These are phyloP conservation scores for Parastagonospora nodorum DNA, from an alignment of 2,329 filamentous ascomycete genomes.

Conservation along the genomic window DNA sequence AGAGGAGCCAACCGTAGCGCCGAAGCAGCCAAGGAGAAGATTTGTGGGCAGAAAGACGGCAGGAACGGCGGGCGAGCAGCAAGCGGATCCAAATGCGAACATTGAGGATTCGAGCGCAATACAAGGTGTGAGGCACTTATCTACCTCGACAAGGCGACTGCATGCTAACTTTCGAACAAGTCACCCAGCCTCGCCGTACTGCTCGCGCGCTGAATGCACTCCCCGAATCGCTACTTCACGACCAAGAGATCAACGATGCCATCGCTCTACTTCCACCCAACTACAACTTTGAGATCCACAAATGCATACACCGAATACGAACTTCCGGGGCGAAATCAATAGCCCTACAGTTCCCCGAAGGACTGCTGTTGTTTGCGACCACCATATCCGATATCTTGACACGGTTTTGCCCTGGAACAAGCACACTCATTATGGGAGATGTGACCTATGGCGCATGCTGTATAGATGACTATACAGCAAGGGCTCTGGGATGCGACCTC, in stretches of 20 bases:
- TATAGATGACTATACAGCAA: slow-evolving; percentile 96
- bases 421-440: slow-evolving; percentile 98
- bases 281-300: slow-evolving; percentile 98
- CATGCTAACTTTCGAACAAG: slow-evolving; percentile 51
- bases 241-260: slow-evolving; percentile 83
- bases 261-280: slow-evolving; percentile 88
- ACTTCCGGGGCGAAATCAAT: slow-evolving; percentile 78
- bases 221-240: slow-evolving; percentile 81
- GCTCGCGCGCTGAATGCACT: slow-evolving; percentile 89
- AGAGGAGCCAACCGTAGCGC: slow-evolving; percentile 53
- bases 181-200: slow-evolving; percentile 71
- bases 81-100: slow-evolving; percentile 47
- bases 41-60: slow-evolving; percentile 84
- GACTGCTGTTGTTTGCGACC: slow-evolving; percentile 90
- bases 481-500: slow-evolving; percentile 90
- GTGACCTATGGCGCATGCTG: slow-evolving; percentile 99
- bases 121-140: slow-evolving; percentile 62
- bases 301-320: slow-evolving; percentile 94
- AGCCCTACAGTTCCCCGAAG: slow-evolving; percentile 96
- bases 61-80: slow-evolving; percentile 60
- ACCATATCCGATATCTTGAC: slow-evolving; percentile 96
- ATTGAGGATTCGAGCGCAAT: slow-evolving; percentile 69
- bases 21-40: slow-evolving; percentile 82
- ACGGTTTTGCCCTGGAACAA: slow-evolving; percentile 88
- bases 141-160: background rate